Base-by-base conservation (phyloP, 129 eudicot genomes). In the Lactuca saligna region DNA sequence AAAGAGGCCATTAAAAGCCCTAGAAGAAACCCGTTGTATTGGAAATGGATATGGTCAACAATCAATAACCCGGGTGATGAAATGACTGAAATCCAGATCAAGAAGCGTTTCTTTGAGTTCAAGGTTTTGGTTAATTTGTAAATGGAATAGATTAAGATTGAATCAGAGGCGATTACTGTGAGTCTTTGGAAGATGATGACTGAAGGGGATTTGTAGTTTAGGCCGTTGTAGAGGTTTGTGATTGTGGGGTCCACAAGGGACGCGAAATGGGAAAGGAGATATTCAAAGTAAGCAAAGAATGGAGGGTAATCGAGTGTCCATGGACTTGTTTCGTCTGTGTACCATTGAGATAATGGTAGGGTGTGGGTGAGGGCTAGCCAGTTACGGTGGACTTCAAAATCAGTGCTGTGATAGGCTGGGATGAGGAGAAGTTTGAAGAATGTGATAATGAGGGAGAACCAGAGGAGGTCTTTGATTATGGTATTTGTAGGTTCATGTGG, bases 291-390 rank as follows among this genome's bases (percentile, higher is more conserved):
- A 39, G 97, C 97, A 66, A 91, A 91, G 74, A 91, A 87, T 29
- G 97, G 95, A 0, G 97, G 97, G 84, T 91, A 91, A 57, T 91
- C 97, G 63, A 91, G 97, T 29, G 97, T 87, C 97, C 97, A 91
- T 17, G 81, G 91, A 67, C 86, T 78, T 61, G 91, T 85, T 61
- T 87, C 79, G 63, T 85, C 91, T 62, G 86, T 79, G 80, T 91
- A 91, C 95, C 97, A 91, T 0, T 70, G 84, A 34, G 91, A 51
- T 59, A 91, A 81, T 31, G 95, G 84, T 49, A 91, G 85, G 75
- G 95, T 75, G 72, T 91, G 89, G 53, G 95, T 91, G 14, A 85
- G 66, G 65, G 97, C 97, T 8, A 87, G 84, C 97, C 97, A 87
- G 61, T 87, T 84, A 72, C 91, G 97, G 84, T 91, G 95, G 79